These are phyloP conservation scores for Ogataea nonfermentans DNA, from an alignment of 805 yeast genomes.

Conservation along the genomic window DNA sequence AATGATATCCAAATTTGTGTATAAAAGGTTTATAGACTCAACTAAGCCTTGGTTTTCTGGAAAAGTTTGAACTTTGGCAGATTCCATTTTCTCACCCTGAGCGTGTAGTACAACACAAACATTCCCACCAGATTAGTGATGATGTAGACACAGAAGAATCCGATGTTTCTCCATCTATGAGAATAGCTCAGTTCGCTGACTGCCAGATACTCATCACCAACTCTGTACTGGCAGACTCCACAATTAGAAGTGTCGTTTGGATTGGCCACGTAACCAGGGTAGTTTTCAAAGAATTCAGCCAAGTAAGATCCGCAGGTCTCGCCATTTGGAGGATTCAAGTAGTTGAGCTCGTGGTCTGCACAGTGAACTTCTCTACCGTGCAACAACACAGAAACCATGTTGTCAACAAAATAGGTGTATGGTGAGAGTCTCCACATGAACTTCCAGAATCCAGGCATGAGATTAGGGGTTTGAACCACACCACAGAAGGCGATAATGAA, in stretches of 20 bases:
- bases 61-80: slow-evolving; percentile 2
- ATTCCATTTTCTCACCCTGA: slow-evolving; percentile 30
- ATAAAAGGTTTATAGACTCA: no score
- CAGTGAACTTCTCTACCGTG: slow-evolving; percentile 55
- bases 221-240: slow-evolving; percentile 45
- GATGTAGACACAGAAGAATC: slow-evolving; percentile 57
- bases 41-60: background rate
- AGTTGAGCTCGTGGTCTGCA: slow-evolving; percentile 44
- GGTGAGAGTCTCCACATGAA: slow-evolving; percentile 79
- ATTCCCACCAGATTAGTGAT: slow-evolving; percentile 46
- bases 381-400: slow-evolving; percentile 45
- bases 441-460: slow-evolving; percentile 81
- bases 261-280: slow-evolving; percentile 57
- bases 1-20: no score
- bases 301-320: slow-evolving; percentile 62
- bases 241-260: slow-evolving; percentile 49
- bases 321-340: slow-evolving; percentile 55
- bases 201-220: slow-evolving; percentile 47
- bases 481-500: slow-evolving; percentile 67
- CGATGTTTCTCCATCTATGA: slow-evolving; percentile 66
- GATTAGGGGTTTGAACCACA: slow-evolving; percentile 53
- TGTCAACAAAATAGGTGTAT: slow-evolving; percentile 64
- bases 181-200: slow-evolving; percentile 42
- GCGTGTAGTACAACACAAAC: slow-evolving; percentile 35
- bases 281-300: slow-evolving; percentile 33